Base-by-base conservation (phyloP, 2,329 filamentous ascomycete species). In the Fusarium transvaalense region DNA sequence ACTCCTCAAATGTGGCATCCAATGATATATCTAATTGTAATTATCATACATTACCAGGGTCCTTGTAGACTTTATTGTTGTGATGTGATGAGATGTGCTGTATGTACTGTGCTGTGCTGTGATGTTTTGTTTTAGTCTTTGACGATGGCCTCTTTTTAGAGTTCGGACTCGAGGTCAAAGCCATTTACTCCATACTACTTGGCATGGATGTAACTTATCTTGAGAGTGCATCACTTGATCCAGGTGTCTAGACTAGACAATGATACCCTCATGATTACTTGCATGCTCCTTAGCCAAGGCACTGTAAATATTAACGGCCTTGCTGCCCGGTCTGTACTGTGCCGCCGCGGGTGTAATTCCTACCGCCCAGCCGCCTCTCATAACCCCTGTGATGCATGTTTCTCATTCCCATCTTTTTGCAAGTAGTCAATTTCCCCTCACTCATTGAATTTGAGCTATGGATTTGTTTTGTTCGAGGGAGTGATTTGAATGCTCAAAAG, bases 311-410 rank as follows among this genome's bases (percentile, higher is more conserved):
- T n/a, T n/a, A 62, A 50, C 13, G 27, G n/a, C 23, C 34, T 50
- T 27, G 31, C 43, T 25, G 27, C 27, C 27, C 27, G 19, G 60
- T 23, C 42, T 54, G 62, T 42, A 41, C 61, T 50, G 52, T 69
- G 61, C 51, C 66, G 47, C 65, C 61, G 66, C 66, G 66, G 66
- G 54, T 62, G 56, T 50, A 50, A 50, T 66, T 69, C 66, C 66
- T 66, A 48, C 65, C 66, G 66, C 66, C 66, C 66, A 52, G 61
- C 61, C 66, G 66, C 66, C 56, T 45, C 31, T 31, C 25, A 35
- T 17, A 32, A 56, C 41, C 59, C 57, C 19, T 64, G 43, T 23
- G 25, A 50, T 64, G 29, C 57, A 64, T 58, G 52, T 50, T 35
- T 60, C 32, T 50, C 32, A 27, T 47, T 53, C 47, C 35, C 37